Conservation (phyloP, 306 rosid species). For the barrel medic (Medicago truncatula) region DNA sequence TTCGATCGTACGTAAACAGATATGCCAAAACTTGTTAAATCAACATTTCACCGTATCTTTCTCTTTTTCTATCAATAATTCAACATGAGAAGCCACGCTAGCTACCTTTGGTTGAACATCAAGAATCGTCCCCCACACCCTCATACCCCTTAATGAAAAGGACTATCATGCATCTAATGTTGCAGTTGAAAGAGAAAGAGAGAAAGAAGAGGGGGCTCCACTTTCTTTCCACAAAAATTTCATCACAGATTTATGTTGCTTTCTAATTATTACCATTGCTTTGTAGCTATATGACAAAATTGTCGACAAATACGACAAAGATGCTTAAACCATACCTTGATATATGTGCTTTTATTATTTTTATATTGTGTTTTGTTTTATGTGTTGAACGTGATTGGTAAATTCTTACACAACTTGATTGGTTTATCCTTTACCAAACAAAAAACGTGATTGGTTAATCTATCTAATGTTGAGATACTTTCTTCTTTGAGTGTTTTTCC, state of each 20-base stretch:
- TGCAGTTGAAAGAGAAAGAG: conserved; percentile 22
- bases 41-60: conserved; percentile 46
- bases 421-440: too few species aligned
- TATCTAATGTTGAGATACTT: neutral
- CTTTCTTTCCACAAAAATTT: conserved; percentile 44
- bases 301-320: conserved; percentile 42
- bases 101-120: conserved; percentile 24
- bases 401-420: too few species aligned
- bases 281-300: conserved; percentile 45
- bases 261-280: conserved; percentile 42
- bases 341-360: neutral
- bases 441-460: conserved; percentile 6
- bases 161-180: conserved; percentile 44
- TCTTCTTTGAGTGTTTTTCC: neutral
- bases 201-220: conserved; percentile 35
- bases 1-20: conserved; percentile 42
- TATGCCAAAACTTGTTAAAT: conserved; percentile 49
- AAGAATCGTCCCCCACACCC: conserved; percentile 54
- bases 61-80: conserved; percentile 57
- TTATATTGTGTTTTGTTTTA: too few species aligned
- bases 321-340: conserved; percentile 31
- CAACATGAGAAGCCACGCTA: conserved; percentile 31
- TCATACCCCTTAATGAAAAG: conserved; percentile 38
- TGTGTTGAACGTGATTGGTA: too few species aligned
- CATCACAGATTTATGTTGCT: conserved; percentile 33